phyloP scores from a whole-genome alignment of 2,329 filamentous ascomycete species.

The Stachybotrys echinatus region DNA sequence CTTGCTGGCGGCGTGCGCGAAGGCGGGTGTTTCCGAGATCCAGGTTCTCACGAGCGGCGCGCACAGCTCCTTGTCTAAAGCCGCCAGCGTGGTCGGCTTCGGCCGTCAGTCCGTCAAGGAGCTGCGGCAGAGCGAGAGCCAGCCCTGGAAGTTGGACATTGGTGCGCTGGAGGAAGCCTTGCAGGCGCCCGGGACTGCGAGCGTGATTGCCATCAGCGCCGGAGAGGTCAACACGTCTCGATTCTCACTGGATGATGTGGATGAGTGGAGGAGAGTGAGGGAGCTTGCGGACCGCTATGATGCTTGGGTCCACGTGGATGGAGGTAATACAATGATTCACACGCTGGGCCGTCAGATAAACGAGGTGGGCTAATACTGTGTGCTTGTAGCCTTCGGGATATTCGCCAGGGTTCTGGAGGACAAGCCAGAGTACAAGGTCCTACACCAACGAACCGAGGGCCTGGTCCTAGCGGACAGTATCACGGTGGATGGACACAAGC shows the following conservation, averaged over 20 bases:
- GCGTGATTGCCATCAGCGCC: conserved; percentile 74
- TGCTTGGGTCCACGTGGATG: conserved; percentile 88
- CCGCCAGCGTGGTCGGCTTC: conserved; percentile 74
- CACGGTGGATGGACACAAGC: conserved; percentile 79
- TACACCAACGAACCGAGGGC: conserved; percentile 50
- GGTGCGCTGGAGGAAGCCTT: conserved; percentile 58
- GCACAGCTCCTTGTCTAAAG: conserved; percentile 81
- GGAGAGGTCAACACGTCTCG: conserved; percentile 88
- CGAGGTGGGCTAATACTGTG: conserved; percentile 4
- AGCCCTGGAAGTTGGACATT: conserved; percentile 68
- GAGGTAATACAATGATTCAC: conserved; percentile 38
- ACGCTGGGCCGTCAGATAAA: too few relatives aligned
- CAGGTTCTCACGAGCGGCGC: conserved; percentile 76
- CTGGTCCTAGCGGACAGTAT: conserved; percentile 84
- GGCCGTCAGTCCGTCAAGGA: conserved; percentile 64
- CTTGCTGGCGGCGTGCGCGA: conserved; percentile 58
- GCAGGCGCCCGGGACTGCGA: conserved; percentile 46
- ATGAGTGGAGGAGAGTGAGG: conserved; percentile 60
- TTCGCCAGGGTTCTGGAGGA: conserved; percentile 64
- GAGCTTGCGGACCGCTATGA: conserved; percentile 65
- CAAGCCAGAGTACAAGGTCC: conserved; percentile 47
- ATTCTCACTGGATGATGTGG: conserved; percentile 57
- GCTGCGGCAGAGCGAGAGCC: conserved; percentile 41
- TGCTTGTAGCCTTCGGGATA: conserved; percentile 67
- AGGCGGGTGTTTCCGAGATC: conserved; percentile 60